Conservation (phyloP, 2,329 filamentous ascomycete genomes). For the Ophiostoma himal-ulmi region DNA sequence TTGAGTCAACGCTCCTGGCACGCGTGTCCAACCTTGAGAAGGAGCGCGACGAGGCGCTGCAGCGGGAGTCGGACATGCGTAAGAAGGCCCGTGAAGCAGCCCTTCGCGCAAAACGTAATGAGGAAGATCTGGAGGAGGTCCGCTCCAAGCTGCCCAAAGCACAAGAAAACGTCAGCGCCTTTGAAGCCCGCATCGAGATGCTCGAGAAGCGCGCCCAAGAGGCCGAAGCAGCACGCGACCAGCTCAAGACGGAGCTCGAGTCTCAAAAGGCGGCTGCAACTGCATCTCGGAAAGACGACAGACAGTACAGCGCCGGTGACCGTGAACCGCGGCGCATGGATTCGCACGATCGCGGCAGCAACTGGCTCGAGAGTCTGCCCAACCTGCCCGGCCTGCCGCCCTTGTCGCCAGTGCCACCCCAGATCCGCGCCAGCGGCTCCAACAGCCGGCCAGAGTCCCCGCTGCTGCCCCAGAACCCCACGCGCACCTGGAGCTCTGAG, state of each 20-base stretch:
- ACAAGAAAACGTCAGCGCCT: constrained; percentile 57
- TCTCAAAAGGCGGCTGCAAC: constrained; percentile 38
- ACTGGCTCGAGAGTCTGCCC: constrained; percentile 54
- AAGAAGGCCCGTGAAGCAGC: constrained; percentile 83
- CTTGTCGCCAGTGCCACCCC: constrained; percentile 29
- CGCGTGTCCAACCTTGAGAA: constrained; percentile 75
- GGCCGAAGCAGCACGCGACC: constrained; percentile 58
- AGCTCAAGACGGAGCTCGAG: constrained; percentile 47
- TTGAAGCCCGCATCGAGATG: constrained; percentile 53
- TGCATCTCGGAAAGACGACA: not conserved
- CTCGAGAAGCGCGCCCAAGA: constrained; percentile 61
- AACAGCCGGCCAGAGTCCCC: constrained; percentile 52
- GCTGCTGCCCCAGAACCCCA: constrained; percentile 40
- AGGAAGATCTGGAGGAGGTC: constrained; percentile 75
- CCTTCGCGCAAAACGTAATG: constrained; percentile 56
- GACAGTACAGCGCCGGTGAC: constrained; percentile 17
- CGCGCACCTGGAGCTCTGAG: constrained; percentile 50
- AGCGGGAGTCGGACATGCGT: constrained; percentile 78
- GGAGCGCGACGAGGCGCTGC: constrained; percentile 79
- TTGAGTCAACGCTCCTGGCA: constrained; percentile 78
- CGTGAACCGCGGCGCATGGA: constrained; percentile 21
- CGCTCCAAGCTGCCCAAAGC: constrained; percentile 58
- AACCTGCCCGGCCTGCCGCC: constrained; percentile 31
- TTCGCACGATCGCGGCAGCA: constrained; percentile 38
- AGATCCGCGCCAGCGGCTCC: constrained; percentile 26